Evolutionary conservation across 177 flowering plant species (phyloP).

Genomic region (Vitis hybrid): DNA sequence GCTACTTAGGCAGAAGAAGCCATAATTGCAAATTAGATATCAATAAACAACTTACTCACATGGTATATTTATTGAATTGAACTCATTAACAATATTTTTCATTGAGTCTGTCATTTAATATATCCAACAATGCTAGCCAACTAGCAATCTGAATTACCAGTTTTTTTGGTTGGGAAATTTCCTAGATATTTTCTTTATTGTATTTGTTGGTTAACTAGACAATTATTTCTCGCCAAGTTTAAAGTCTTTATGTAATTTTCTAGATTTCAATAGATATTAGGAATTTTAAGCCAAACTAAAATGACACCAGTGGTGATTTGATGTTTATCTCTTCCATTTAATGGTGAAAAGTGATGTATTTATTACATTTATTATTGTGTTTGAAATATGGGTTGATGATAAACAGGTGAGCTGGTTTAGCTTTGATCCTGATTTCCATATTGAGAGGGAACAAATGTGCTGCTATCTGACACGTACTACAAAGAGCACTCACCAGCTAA

Average conservation of each 20-base stretch:
- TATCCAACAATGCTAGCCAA: not conserved
- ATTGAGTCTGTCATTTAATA: not conserved
- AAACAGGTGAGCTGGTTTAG: constrained; percentile 90
- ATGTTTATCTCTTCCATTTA: not conserved
- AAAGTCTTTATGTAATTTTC: not conserved
- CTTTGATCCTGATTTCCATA: constrained; percentile 88
- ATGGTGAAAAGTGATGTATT: not conserved
- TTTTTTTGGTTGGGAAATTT: too few species aligned
- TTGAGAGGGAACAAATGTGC: constrained; percentile 95
- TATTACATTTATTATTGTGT: not conserved
- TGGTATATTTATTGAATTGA: not conserved
- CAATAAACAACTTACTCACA: not conserved
- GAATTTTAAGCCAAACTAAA: not conserved
- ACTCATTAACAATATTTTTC: too few species aligned
- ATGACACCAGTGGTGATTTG: not conserved
- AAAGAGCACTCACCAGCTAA: constrained; percentile 71
- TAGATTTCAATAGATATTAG: too few species aligned
- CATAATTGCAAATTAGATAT: not conserved
- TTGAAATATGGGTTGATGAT: constrained; percentile 8
- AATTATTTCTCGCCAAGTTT: too few species aligned
- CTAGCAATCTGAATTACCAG: too few species aligned
- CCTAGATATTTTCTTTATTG: too few species aligned
- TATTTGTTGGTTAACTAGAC: not conserved
- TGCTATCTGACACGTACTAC: constrained; percentile 95
- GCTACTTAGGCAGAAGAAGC: too few species aligned